Evolutionary conservation across 805 yeast species (phyloP), one percentile per base, ranked within the genome.

Genomic region (Lachancea kluyveri): DNA sequence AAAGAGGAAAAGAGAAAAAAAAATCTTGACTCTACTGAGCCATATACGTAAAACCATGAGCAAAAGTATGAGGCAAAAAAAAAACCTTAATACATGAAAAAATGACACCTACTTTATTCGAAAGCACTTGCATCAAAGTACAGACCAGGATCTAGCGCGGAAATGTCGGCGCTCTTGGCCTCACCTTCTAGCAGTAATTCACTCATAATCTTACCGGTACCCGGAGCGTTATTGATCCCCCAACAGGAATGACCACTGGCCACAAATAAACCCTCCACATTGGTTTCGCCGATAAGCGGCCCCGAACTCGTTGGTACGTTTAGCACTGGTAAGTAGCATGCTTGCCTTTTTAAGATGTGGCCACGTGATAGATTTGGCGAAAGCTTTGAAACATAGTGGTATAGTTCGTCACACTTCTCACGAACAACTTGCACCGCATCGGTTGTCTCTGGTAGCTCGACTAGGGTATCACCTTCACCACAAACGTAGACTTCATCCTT

Each of bases 221-320:
- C 96, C 1, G 96, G 96, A 0, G 96, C 96, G 58, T 92, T 90
- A 62, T 90, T 92, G 41, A 90, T 92, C 14, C 98, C 98, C 98
- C 98, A 90, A 61, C 97, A 92, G 10, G 95, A 82, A 59, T 90
- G 98, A 0, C 97, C 98, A 10, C 90, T 74, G 2, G 96, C 95
- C 35, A 90, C 57, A 46, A 65, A 82, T 39, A 90, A 63, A 39
- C 79, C 77, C 14, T 72, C 74, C 6, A 88, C 94, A 49, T 87
- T 87, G 0, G 97, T 90, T 47, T 84, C 90, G 27, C 98, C 98
- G 45, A 90, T 79, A 33, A 92, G 65, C 0, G 98, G 98, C 5
- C 98, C 98, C 2, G 90, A 75, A 23, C 85, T 74, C 4, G 94
- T 81, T 1, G 96, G 94, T 6, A 87, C 90, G 53, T 90, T 95